Evolutionary conservation across 768 basidiomycete genomes (phyloP).

Genomic region (Ephemerocybe angulata): DNA sequence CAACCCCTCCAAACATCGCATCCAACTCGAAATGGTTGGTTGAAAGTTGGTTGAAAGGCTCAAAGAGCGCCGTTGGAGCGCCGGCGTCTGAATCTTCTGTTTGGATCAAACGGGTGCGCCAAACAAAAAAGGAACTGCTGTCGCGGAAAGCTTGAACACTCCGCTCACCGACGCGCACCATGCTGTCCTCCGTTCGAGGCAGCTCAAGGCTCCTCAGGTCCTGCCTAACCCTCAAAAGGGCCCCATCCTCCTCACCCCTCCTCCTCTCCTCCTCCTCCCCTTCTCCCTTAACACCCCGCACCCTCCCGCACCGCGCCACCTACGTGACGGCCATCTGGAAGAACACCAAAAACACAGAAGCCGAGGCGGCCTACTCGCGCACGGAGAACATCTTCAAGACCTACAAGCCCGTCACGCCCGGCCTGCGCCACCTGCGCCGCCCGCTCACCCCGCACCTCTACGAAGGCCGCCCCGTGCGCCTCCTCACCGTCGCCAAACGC

Average conservation of each 20-base stretch:
- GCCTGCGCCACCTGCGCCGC: slow-evolving; percentile 82
- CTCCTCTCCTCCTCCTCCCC: slow-evolving; percentile 18
- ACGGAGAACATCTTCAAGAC: slow-evolving; percentile 70
- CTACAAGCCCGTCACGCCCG: slow-evolving; percentile 85
- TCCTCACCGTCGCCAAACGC: slow-evolving; percentile 77
- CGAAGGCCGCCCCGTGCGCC: slow-evolving; percentile 78
- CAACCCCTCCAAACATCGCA: no score
- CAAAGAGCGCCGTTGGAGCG: no score
- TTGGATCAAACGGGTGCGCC: slow-evolving; percentile 8
- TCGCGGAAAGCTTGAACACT: slow-evolving; percentile 17
- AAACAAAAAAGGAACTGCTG: slow-evolving; percentile 11
- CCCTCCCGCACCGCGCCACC: slow-evolving; percentile 23
- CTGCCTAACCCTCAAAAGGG: background rate
- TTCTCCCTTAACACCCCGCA: slow-evolving; percentile 11
- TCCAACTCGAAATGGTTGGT: no score
- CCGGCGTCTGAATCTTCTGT: no score
- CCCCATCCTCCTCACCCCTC: slow-evolving; percentile 27
- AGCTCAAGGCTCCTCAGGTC: slow-evolving; percentile 17
- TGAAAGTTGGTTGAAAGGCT: no score
- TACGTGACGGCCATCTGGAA: slow-evolving; percentile 41
- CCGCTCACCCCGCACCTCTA: slow-evolving; percentile 81
- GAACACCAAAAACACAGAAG: slow-evolving; percentile 32
- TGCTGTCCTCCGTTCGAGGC: slow-evolving; percentile 45
- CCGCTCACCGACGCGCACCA: slow-evolving; percentile 21
- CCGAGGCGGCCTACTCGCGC: slow-evolving; percentile 45